Evolutionary conservation across 2,329 filamentous ascomycete species (phyloP).

Genomic region (Penicillium aurantiogriseum): DNA sequence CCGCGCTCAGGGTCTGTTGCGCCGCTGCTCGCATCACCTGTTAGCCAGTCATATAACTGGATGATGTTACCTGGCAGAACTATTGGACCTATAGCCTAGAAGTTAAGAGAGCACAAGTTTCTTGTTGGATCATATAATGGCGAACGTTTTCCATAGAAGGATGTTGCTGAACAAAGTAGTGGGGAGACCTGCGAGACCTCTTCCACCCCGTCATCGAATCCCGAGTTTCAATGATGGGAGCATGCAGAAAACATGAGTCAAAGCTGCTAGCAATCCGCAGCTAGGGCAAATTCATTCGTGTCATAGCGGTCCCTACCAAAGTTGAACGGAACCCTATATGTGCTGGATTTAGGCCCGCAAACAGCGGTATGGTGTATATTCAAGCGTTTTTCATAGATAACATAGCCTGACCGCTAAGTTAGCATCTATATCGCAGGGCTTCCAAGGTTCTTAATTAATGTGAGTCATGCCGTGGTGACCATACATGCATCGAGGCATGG

Average conservation of each 20-base stretch:
- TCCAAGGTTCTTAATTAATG: not conserved
- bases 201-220: not conserved
- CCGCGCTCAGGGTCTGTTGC: conserved; percentile 19
- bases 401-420: conserved; percentile 3
- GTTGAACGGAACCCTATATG: not conserved
- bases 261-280: not conserved
- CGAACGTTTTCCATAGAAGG: conserved; percentile 18
- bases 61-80: conserved; percentile 16
- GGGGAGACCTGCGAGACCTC: not conserved
- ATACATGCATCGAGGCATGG: conserved; percentile 10
- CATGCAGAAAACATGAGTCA: conserved; percentile 7
- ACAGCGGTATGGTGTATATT: conserved; percentile 5
- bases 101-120: conserved; percentile 8
- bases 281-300: conserved; percentile 2
- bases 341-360: not conserved
- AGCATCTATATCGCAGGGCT: not conserved
- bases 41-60: conserved; percentile 12
- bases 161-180: conserved; percentile 14
- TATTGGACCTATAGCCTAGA: conserved; percentile 4
- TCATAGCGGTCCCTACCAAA: not conserved
- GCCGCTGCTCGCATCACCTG: conserved; percentile 5
- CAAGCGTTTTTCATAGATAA: not conserved
- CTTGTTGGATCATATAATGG: conserved; percentile 1
- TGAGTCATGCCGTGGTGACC: conserved; percentile 5
- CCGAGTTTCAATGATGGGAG: not conserved